phyloP scores from a whole-genome alignment of 2,329 filamentous ascomycete genomes.

The Westerdykella aurantiaca region DNA sequence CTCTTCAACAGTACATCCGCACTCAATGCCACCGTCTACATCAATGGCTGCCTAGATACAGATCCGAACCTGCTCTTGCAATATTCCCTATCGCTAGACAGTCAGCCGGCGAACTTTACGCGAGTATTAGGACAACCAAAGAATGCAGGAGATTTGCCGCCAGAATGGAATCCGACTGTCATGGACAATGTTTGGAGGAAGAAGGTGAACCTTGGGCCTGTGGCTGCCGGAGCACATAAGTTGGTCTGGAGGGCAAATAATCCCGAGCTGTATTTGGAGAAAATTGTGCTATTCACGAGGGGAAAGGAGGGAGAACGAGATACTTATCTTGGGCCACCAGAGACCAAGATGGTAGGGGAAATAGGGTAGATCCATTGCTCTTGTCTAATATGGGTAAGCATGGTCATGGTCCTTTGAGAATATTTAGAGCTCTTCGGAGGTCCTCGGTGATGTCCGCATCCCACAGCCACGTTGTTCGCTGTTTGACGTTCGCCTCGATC shows the following conservation, averaged over 20 bases:
- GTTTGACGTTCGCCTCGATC: conserved; percentile 23
- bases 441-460: conserved; percentile 33
- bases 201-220: conserved; percentile 17
- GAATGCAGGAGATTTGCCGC: conserved; percentile 36
- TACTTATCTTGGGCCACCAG: conserved; percentile 6
- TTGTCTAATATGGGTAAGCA: too few species aligned
- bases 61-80: conserved; percentile 43
- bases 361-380: neutral
- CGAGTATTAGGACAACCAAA: conserved; percentile 19
- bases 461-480: conserved; percentile 39
- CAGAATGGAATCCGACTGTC: conserved; percentile 43
- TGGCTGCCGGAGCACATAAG: conserved; percentile 20
- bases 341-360: neutral
- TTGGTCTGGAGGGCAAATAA: conserved; percentile 34
- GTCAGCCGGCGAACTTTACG: conserved; percentile 8
- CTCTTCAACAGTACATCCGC: conserved; percentile 50
- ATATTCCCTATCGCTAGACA: conserved; percentile 38
- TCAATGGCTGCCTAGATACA: conserved; percentile 41
- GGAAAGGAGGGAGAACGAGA: conserved; percentile 2
- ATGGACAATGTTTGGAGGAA: conserved; percentile 43
- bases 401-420: too few species aligned
- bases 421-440: conserved; percentile 16
- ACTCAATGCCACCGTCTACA: conserved; percentile 50
- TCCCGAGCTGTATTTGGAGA: conserved; percentile 10
- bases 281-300: conserved; percentile 1